phyloP scores from a whole-genome alignment of 345 rosid species.

The Rhodamnia argentea region DNA sequence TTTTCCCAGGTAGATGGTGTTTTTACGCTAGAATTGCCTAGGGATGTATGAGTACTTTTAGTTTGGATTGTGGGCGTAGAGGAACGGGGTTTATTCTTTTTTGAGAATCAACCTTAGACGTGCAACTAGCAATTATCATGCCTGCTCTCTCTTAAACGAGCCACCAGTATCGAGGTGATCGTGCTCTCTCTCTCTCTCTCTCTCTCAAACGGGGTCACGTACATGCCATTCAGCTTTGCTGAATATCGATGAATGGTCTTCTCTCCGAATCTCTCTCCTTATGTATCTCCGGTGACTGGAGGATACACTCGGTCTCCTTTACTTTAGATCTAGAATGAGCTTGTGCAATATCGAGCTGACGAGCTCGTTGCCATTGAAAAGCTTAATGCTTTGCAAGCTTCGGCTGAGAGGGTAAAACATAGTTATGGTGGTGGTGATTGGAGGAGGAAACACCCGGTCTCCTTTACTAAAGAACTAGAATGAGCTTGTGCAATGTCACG shows the following conservation, averaged over 20 bases:
- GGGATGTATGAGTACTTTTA: not conserved
- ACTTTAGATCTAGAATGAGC: not conserved
- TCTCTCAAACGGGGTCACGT: not conserved
- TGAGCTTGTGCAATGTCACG: not conserved
- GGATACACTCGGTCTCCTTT: not conserved
- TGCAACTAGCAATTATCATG: not conserved
- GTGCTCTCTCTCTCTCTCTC: not conserved
- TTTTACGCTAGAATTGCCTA: not conserved
- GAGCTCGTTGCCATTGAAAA: not conserved
- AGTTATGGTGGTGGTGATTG: not conserved
- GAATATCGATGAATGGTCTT: not conserved
- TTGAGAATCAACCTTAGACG: not conserved
- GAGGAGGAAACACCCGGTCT: too few species aligned
- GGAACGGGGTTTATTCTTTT: not conserved
- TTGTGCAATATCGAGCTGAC: not conserved
- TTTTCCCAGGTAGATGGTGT: not conserved
- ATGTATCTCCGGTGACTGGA: not conserved
- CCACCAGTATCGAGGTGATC: not conserved
- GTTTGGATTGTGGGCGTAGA: not conserved
- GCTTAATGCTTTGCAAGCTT: not conserved
- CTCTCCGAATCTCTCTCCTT: not conserved
- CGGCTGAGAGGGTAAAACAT: not conserved
- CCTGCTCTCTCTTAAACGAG: not conserved
- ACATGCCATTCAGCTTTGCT: not conserved
- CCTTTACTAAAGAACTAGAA: not conserved